Evolutionary conservation across 257 asterid genomes (phyloP).

Genomic region (Voacanga thouarsii): DNA sequence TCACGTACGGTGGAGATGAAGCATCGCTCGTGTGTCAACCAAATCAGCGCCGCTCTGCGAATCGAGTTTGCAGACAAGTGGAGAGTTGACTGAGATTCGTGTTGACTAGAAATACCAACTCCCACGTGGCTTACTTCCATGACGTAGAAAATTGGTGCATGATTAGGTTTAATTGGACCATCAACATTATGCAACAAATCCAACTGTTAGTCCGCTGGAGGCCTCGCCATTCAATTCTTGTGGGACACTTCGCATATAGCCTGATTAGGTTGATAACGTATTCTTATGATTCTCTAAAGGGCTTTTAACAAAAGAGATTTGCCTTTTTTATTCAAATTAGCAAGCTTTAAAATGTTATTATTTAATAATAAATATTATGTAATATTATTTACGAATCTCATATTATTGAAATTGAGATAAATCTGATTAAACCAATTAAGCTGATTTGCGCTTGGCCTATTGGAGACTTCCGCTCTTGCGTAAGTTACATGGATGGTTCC

Average conservation of each 20-base stretch:
- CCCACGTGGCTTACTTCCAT: conserved; percentile 37
- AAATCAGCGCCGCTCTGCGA: neutral
- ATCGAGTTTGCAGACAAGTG: conserved; percentile 19
- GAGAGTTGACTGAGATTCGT: conserved; percentile 47
- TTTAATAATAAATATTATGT: no score
- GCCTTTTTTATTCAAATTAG: no score
- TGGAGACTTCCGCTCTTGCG: neutral
- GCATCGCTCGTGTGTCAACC: neutral
- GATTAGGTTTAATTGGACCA: conserved; percentile 45
- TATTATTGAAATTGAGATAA: no score
- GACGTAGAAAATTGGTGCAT: conserved; percentile 39
- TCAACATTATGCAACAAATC: neutral
- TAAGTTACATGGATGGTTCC: conserved; percentile 8
- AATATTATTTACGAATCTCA: no score
- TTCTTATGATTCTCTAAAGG: neutral
- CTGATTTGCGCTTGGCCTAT: no score
- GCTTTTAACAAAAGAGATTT: neutral
- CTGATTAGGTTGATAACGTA: neutral
- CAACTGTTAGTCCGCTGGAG: neutral
- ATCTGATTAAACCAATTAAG: no score
- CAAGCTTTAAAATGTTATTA: no score
- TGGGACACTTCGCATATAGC: neutral
- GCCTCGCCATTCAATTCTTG: neutral
- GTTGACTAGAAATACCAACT: conserved; percentile 24
- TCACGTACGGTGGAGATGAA: neutral